phyloP scores from a whole-genome alignment of 1,139 yeast genomes.

The Keqinozyma sinolaborantium region DNA sequence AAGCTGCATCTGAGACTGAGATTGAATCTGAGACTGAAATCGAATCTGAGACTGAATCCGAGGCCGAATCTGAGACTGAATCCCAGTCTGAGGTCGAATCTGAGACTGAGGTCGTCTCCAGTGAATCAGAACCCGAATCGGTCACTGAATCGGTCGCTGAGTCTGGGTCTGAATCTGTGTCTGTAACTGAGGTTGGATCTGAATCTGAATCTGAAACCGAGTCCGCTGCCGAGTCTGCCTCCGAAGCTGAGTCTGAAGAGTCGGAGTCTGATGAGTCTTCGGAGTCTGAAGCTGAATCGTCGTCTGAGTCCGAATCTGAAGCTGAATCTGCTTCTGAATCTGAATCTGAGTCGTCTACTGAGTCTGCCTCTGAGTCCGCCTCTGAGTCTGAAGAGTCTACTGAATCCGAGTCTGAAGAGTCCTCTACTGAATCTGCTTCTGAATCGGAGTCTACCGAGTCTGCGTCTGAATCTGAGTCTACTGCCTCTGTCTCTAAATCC shows the following conservation, averaged over 20 bases:
- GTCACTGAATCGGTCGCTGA: conserved; percentile 3
- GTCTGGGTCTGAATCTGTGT: conserved; percentile 2
- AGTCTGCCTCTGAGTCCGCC: background rate
- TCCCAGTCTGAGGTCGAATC: conserved; percentile 1
- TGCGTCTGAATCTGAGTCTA: conserved; percentile 3
- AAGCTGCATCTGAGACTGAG: conserved; percentile 2
- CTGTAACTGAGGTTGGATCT: conserved; percentile 3
- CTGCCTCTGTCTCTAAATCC: conserved; percentile 1
- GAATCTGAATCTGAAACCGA: too few relatives aligned
- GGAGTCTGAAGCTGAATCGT: background rate
- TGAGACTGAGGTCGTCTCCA: conserved; percentile 3
- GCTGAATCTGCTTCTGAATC: background rate
- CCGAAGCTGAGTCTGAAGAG: conserved; percentile 1
- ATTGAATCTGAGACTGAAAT: conserved; percentile 2
- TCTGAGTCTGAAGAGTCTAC: background rate
- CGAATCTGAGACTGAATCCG: conserved; percentile 1
- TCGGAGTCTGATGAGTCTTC: background rate
- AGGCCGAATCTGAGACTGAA: conserved; percentile 2
- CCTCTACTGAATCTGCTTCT: conserved; percentile 4
- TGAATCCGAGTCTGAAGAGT: background rate
- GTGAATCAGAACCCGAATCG: background rate
- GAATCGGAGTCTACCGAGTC: conserved; percentile 3
- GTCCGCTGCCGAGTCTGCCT: background rate
- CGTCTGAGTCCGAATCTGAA: conserved; percentile 3
- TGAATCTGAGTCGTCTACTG: background rate